phyloP scores from a whole-genome alignment of 768 basidiomycete genomes.

The Udeniomyces megalosporus region DNA sequence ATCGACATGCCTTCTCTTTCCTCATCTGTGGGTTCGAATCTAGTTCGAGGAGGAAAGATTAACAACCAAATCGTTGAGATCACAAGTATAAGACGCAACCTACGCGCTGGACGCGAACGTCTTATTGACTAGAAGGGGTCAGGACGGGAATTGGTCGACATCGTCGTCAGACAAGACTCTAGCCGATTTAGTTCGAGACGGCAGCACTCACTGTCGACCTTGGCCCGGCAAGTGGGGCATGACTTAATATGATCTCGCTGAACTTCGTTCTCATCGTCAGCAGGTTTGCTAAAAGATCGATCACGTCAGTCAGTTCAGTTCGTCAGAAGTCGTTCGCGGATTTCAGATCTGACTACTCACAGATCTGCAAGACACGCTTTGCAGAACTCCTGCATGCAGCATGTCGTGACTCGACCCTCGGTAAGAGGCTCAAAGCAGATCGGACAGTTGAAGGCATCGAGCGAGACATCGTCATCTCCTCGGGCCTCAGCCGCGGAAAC shows the following conservation, averaged over 20 bases:
- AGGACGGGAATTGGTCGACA: too few relatives aligned
- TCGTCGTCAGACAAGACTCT: neutral
- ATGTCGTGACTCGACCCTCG: neutral
- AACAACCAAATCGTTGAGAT: neutral
- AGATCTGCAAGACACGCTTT: constrained; percentile 1
- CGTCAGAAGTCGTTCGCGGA: too few relatives aligned
- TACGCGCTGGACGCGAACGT: constrained; percentile 1
- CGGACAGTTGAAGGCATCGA: neutral
- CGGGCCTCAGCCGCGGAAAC: neutral
- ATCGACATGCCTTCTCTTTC: neutral
- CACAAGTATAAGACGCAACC: too few relatives aligned
- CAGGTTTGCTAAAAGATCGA: neutral
- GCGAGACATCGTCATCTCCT: neutral
- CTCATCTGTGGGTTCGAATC: neutral
- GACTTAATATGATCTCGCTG: constrained; percentile 26
- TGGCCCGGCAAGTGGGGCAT: constrained; percentile 2
- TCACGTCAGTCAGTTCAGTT: too few relatives aligned
- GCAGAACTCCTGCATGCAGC: constrained; percentile 5
- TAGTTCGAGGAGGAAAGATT: neutral
- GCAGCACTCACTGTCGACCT: neutral
- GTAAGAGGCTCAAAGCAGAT: neutral
- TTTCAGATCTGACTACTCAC: too few relatives aligned
- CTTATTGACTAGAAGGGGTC: neutral
- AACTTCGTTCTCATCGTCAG: constrained; percentile 14
- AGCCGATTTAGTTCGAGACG: neutral